phyloP scores from a whole-genome alignment of 371 early-diverging fungal species.

The Mucor plumbeus region DNA sequence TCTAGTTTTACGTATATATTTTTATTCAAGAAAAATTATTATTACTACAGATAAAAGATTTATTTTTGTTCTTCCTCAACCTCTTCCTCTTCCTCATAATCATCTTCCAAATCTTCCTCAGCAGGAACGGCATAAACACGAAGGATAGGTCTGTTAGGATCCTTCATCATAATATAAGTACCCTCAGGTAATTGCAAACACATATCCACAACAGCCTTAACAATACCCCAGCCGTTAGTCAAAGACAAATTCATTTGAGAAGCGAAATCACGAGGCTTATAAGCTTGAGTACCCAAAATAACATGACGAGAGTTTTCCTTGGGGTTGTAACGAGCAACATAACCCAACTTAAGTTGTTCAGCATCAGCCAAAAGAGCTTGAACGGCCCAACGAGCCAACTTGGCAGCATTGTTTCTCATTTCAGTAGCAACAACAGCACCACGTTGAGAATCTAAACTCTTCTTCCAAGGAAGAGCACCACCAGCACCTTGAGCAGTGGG shows the following conservation, averaged over 20 bases:
- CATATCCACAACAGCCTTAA: constrained; percentile 90
- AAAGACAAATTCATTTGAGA: constrained; percentile 87
- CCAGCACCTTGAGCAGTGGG: constrained; percentile 85
- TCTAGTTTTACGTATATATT: no score
- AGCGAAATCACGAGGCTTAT: constrained; percentile 92
- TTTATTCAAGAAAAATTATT: not conserved
- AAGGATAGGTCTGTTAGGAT: constrained; percentile 92
- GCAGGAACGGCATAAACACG: constrained; percentile 79
- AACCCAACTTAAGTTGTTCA: constrained; percentile 92
- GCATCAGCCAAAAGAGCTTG: constrained; percentile 90
- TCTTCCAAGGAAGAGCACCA: constrained; percentile 93
- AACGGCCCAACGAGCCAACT: constrained; percentile 93
- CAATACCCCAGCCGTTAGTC: constrained; percentile 93
- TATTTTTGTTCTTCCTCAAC: constrained; percentile 31
- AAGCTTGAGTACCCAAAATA: constrained; percentile 84
- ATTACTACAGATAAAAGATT: not conserved
- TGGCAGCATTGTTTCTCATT: constrained; percentile 96
- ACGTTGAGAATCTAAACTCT: constrained; percentile 93
- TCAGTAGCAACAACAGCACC: constrained; percentile 97
- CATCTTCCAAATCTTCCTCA: constrained; percentile 68
- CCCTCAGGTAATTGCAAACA: constrained; percentile 88
- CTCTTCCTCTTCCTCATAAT: constrained; percentile 55
- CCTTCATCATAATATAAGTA: constrained; percentile 93
- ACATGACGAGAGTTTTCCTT: constrained; percentile 85
- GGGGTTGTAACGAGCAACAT: constrained; percentile 78